Evolutionary conservation across 495 filamentous ascomycete genomes (phyloP).

Genomic region (Tuber umbilicatum): DNA sequence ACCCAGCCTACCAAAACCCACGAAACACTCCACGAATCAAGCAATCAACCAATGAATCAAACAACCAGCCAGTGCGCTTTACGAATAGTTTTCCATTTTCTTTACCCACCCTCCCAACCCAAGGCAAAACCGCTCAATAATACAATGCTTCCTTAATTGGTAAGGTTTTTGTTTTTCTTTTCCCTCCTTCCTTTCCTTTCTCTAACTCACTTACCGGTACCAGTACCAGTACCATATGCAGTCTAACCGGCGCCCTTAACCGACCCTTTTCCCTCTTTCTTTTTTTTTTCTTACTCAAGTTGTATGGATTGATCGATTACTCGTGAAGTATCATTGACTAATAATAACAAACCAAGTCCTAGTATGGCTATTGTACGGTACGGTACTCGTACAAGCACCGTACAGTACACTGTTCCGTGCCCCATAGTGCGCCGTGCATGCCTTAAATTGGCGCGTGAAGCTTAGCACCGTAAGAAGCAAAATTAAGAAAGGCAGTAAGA

Average conservation of each 20-base stretch:
- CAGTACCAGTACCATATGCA: not conserved
- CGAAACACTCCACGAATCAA: not conserved
- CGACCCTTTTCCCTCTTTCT: not conserved
- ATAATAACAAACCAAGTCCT: not conserved
- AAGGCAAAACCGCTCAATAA: not conserved
- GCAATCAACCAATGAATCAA: not conserved
- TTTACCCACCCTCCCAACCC: not conserved
- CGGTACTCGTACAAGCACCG: not conserved
- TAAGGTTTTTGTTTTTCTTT: not conserved
- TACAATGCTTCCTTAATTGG: not conserved
- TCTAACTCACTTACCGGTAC: not conserved
- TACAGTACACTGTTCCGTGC: not conserved
- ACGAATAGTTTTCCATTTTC: not conserved
- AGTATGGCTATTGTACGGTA: not conserved
- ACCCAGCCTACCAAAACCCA: not conserved
- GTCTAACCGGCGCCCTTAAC: not conserved
- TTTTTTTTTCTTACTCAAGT: not conserved
- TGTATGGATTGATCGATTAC: not conserved
- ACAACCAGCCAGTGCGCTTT: not conserved
- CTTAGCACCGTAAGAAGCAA: not conserved
- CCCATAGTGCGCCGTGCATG: constrained; percentile 1
- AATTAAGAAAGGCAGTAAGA: too few relatives aligned
- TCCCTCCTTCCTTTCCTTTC: not conserved
- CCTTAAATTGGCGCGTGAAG: not conserved
- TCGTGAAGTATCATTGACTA: not conserved